Conservation (phyloP, 2,329 filamentous ascomycete genomes). For the Ustulina deusta region DNA sequence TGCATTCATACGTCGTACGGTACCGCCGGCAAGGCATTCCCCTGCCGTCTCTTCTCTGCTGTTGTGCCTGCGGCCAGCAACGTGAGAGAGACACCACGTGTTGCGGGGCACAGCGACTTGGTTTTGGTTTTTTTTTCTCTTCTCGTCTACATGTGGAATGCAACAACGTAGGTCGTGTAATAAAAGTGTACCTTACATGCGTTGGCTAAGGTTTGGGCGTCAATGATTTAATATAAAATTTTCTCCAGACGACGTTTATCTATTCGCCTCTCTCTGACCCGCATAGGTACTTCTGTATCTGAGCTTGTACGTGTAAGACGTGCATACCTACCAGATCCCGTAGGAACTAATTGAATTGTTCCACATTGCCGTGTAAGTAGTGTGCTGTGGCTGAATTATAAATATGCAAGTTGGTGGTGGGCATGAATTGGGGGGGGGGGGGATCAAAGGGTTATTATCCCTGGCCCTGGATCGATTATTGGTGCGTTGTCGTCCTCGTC, state of each 20-base stretch:
- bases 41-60: not conserved
- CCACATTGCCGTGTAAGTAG: no score
- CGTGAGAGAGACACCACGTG: constrained; percentile 37
- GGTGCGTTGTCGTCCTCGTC: not conserved
- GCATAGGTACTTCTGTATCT: no score
- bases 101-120: constrained; percentile 20
- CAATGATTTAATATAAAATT: not conserved
- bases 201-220: constrained; percentile 20
- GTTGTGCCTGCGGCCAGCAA: constrained; percentile 4
- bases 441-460: not conserved
- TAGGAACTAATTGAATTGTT: no score
- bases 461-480: not conserved
- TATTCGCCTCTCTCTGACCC: not conserved
- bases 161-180: not conserved
- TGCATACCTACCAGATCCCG: no score
- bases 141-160: not conserved
- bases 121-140: not conserved
- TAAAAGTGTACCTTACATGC: constrained; percentile 15
- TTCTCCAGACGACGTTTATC: not conserved
- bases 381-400: not conserved
- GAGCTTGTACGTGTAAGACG: not conserved
- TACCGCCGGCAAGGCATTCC: constrained; percentile 26
- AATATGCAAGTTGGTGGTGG: not conserved
- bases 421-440: not conserved
- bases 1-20: constrained; percentile 19